Evolutionary conservation across 192 early-diverging fungal genomes (phyloP), one percentile per base, ranked within the genome.

Genomic region (Paraglomus brasilianum): DNA sequence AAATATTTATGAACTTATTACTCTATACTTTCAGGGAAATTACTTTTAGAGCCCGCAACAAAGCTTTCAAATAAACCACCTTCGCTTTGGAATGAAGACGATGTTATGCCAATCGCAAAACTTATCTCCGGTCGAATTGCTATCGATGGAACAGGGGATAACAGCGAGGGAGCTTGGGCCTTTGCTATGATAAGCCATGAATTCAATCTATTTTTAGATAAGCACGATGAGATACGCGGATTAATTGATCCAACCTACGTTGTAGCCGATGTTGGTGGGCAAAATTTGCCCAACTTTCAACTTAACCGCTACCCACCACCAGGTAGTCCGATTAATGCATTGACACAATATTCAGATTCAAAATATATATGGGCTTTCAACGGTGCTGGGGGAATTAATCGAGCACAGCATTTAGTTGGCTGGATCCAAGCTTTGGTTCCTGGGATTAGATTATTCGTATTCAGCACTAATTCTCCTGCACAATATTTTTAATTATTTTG

Each of bases 281-380:
- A 40, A 59, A 30, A 59, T 39, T 1, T 59, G 57, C 57, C 36
- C 13, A 15, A 30, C 22, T 59, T 59, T 40, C 57, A 59, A 59
- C 4, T 36, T 59, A 17, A 17, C 9, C 0, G 2, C 1, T 30
- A 30, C 30, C 36, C 57, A 58, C 24, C 56, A 58, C 8, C 36
- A 39, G 0, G 3, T 59, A 13, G 8, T 59, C 57, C 36, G n/a
- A 0, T 59, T 59, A 30, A 30, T 59, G 13, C 9, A 59, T 59
- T 40, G 57, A 40, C 1, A 36, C 56, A 5, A 15, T 40, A 39
- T 13, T 5, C 41, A 17, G 39, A 30, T 10, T 60, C 39, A n/a
- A 60, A 60, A 15, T 60, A 60, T 15, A 6, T 60, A 40, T 60
- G 39, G 39, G 58, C 38, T 40, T 60, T 60, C 19, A 60, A 60